Evolutionary conservation across 2,329 filamentous ascomycete genomes (phyloP).

Genomic region (Tolypocladium nubicola): DNA sequence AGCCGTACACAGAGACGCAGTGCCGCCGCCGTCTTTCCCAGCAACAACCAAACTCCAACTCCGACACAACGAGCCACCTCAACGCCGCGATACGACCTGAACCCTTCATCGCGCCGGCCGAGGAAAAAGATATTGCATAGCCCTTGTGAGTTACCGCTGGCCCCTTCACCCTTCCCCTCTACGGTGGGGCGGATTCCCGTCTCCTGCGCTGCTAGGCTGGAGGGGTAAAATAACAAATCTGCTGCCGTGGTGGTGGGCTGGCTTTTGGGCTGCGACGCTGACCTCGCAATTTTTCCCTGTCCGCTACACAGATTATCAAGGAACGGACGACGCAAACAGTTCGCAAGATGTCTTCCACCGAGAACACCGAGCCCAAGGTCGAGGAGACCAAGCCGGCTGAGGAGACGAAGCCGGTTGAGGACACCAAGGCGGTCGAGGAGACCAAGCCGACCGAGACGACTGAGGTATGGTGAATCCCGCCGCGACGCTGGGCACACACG

Average conservation of each 20-base stretch:
- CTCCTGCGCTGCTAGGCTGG: not conserved
- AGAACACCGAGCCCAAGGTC: constrained; percentile 45
- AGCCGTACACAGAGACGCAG: not conserved
- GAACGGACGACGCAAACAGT: not conserved
- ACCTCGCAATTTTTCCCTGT: not conserved
- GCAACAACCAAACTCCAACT: not conserved
- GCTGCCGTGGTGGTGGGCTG: not conserved
- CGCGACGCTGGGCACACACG: not conserved
- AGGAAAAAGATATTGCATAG: not conserved
- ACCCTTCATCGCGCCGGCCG: not conserved
- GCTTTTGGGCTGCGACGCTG: constrained; percentile 1
- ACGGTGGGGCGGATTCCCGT: not conserved
- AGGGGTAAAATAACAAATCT: constrained; percentile 2
- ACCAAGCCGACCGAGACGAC: constrained; percentile 13
- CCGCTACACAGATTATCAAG: not conserved
- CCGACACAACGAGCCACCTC: not conserved
- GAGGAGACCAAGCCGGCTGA: constrained; percentile 27
- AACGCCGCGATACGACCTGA: not conserved
- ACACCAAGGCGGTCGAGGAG: constrained; percentile 10
- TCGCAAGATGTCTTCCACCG: constrained; percentile 35
- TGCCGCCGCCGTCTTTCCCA: not conserved
- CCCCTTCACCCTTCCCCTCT: not conserved
- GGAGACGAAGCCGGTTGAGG: constrained; percentile 10
- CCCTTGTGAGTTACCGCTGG: not conserved
- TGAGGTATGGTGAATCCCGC: constrained; percentile 14